Base-by-base conservation (phyloP, 176 grass and related monocot species). In the Eleusine indica region DNA sequence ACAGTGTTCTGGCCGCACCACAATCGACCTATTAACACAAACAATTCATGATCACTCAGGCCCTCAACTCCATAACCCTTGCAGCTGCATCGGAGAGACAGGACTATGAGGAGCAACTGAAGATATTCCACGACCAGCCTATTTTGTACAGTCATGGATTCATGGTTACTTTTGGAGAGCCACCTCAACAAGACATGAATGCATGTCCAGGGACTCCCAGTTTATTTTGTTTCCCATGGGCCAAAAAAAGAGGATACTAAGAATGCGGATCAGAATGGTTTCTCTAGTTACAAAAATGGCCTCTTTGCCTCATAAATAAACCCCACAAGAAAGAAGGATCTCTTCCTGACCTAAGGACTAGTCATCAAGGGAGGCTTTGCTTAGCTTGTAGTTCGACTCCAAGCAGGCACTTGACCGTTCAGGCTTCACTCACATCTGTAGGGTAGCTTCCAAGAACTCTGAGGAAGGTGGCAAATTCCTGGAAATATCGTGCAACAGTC, bases 361-460 rank as follows among this genome's bases (percentile, higher is more conserved):
- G 78, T 40, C 10, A 75, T 13, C 14, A 48, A 76, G 29, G 40
- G 28, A 54, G 9, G 7, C 38, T 5, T 12, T 63, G 21, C 21
- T 41, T 61, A 70, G 21, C 21, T 41, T 61, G 18, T 54, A 10
- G 32, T 71, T 40, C 32, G 29, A 53, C 32, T 29, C 60, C 28
- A 62, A 83, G 18, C 69, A 68, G 49, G 46, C 66, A 58, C 29
- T 67, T 17, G 30, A 21, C 1, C 21, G 74, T 56, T 95, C 86
- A 92, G 29, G 85, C 80, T 82, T 95, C 79, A 61, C 74, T 88
- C 28, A 92, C 76, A 86, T 91, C 93, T 51, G 85, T 92, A 43
- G 90, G 88, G 30, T 95, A 92, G 74, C 93, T 95, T 19, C 93
- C 93, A 69, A 92, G 93, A 70, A 92, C 88, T 85, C 88, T 88